Evolutionary conservation across 2,329 filamentous ascomycete species (phyloP), one percentile per base, ranked within the genome.

Genomic region (Tolypocladium endophyticum): DNA sequence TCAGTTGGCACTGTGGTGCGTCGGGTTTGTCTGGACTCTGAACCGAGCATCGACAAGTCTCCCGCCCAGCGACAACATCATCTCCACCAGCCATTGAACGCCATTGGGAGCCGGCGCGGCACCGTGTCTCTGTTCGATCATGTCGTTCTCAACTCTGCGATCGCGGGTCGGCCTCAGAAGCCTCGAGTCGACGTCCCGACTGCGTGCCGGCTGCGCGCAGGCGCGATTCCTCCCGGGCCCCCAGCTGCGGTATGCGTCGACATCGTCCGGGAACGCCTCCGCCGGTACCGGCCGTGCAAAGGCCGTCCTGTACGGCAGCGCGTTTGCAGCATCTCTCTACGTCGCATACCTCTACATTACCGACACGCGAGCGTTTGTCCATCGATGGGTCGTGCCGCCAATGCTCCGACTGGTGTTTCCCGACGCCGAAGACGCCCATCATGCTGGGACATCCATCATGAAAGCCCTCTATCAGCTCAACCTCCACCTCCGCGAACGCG

Each of bases 371-470:
- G 85, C 88, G 50, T 87, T 85, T 60, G 69, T 87, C 61, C 88
- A 92, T 72, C 82, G 81, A 67, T 90, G 84, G 73, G 73, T 87
- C 36, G 78, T 87, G 18, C 86, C 89, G 2, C 88, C 82, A 0
- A 69, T 86, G 23, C 70, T 94, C 5, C 86, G 90, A 56, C 74
- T 80, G 58, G 60, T 89, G 60, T 88, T 84, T 72, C 81, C 87
- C 5, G 89, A 94, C 67, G 88, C 88, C 60, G 94, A 99, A 73
- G 91, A 96, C 45, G 94, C 93, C n/a, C 94, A 99, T 72, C 87
- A 95, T 69, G 79, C 81, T 28, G 89, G 90, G 57, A 91, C 90
- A 3, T 76, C 80, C 43, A 79, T 85, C 8, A 77, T 99, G 68
- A 89, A 89, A 74, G 75, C 77, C 1, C 80, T 96, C 23, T 88